Percentiles rank a stretch among this genome's conserved stretches.
Conservation (phyloP, 2,329 filamentous ascomycete species). For the Epichloe glyceriae region DNA sequence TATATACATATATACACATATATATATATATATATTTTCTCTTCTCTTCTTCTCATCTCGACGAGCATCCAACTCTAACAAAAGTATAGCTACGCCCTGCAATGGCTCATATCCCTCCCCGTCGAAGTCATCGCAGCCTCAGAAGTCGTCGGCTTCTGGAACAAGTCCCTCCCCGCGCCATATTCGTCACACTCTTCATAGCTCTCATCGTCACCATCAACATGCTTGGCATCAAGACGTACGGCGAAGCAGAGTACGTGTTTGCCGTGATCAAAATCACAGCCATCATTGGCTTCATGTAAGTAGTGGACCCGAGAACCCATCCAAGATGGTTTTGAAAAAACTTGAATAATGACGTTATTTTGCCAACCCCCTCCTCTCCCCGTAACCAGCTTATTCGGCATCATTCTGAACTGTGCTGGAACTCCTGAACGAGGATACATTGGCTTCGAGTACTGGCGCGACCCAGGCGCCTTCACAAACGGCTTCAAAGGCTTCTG, state of each 20-base stretch:
- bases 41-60: not conserved
- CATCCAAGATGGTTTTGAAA: too few relatives aligned
- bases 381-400: conserved; percentile 6
- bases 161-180: conserved; percentile 47
- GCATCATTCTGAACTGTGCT: conserved; percentile 11
- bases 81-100: conserved; percentile 52
- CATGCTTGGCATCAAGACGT: conserved; percentile 74
- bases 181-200: conserved; percentile 77
- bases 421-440: conserved; percentile 10
- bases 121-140: conserved; percentile 80
- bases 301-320: conserved; percentile 19
- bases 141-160: conserved; percentile 75
- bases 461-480: conserved; percentile 11
- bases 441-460: conserved; percentile 12
- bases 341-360: too few relatives aligned
- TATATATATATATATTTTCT: too few relatives aligned
- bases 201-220: conserved; percentile 67
- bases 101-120: conserved; percentile 75
- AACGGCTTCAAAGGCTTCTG: conserved; percentile 14
- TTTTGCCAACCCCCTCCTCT: not conserved
- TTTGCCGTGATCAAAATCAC: conserved; percentile 78
- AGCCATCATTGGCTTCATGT: conserved; percentile 82
- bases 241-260: conserved; percentile 79
- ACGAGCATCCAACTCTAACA: too few relatives aligned
- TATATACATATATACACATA: too few relatives aligned